Percentiles rank a stretch among this genome's conserved stretches.
phyloP scores from a whole-genome alignment of 768 basidiomycete genomes.

The Mycena alexandri region DNA sequence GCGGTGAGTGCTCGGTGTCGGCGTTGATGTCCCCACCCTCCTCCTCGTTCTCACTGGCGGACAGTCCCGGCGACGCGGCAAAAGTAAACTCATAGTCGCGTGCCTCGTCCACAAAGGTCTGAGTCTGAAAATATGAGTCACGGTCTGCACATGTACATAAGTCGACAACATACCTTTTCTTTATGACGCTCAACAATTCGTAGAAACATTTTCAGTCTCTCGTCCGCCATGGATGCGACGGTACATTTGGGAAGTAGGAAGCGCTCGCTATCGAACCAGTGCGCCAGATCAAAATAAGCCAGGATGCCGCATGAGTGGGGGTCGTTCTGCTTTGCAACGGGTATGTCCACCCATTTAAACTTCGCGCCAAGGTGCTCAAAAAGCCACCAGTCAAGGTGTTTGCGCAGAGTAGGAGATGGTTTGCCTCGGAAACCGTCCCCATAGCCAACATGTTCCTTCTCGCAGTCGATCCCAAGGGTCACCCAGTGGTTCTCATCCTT shows the following conservation, averaged over 20 bases:
- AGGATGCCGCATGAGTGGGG: slow-evolving; percentile 24
- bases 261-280: slow-evolving; percentile 8
- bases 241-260: slow-evolving; percentile 23
- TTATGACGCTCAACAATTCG: slow-evolving; percentile 9
- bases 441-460: slow-evolving; percentile 3
- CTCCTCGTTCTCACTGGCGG: too few species aligned
- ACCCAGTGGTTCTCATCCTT: slow-evolving; percentile 26
- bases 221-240: slow-evolving; percentile 18
- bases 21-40: too few species aligned
- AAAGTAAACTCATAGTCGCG: slow-evolving; percentile 19
- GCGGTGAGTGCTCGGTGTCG: neutral
- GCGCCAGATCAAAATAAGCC: slow-evolving; percentile 5
- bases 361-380: slow-evolving; percentile 21
- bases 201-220: slow-evolving; percentile 26
- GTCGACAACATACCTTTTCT: slow-evolving; percentile 9
- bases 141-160: neutral
- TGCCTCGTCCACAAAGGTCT: slow-evolving; percentile 1
- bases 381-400: slow-evolving; percentile 23
- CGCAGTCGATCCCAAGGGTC: slow-evolving; percentile 19
- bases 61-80: too few species aligned
- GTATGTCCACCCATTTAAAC: slow-evolving; percentile 24
- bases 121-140: neutral
- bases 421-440: slow-evolving; percentile 7
- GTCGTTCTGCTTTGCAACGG: slow-evolving; percentile 15
- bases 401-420: neutral